Base-by-base conservation (phyloP, 257 asterid genomes). In the Cruciata laevipes region DNA sequence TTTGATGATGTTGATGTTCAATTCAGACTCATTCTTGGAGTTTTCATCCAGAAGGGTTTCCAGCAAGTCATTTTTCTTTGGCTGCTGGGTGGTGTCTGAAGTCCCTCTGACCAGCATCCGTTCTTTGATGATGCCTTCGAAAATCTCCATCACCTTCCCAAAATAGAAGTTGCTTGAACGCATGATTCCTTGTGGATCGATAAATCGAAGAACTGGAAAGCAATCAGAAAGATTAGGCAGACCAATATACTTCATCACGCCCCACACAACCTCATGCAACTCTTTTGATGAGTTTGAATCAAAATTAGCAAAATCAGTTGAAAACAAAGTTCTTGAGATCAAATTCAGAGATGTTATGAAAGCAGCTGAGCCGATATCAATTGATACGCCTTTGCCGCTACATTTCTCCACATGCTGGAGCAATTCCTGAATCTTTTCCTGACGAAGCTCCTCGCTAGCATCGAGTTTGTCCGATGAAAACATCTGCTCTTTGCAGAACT, bases 341-440 rank as follows among this genome's bases (percentile, higher is more conserved):
- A 75, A 20, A 27, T 81, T 81, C 1, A 81, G 75, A 0, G 69
- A 5, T 1, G 83, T 78, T 6, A 63, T 63, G 13, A 76, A 74
- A 6, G 71, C 71, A 4, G 68, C 77, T 69, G 61, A 63, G 1
- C 81, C 78, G 17, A 82, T 49, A 23, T 76, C 10, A 30, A 77
- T 67, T 0, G 20, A 16, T 1, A n/a, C 27, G 12, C 35, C 4
- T 4, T 2, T 20, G 0, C 0, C 3, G 68, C 77, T 69, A 18
- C 82, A 69, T 5, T 56, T 32, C 4, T 14, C 37, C 65, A 79
- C 10, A 38, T 71, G 60, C 2, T 38, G 44, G 1, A 33, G 57
- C 10, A 79, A 32, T 14, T 68, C 63, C 49, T 12, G 17, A 52
- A 82, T 16, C 73, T 78, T 82, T 23, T 79, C 76, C 24, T 42